phyloP scores from a whole-genome alignment of 2,329 filamentous ascomycete species.

The Exophiala spinifera region DNA sequence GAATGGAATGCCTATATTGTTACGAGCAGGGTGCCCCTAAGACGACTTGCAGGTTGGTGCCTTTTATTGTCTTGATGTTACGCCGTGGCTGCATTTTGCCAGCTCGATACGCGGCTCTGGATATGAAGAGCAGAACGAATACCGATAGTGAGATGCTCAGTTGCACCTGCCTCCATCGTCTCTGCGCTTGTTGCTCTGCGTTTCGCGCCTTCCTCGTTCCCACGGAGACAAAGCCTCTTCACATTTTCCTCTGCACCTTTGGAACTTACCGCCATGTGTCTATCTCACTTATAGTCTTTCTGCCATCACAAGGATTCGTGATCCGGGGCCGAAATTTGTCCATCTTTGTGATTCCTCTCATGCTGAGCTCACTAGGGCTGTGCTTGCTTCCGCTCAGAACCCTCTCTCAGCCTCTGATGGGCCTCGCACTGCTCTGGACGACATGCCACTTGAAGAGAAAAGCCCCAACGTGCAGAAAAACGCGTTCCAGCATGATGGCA shows the following conservation, averaged over 20 bases:
- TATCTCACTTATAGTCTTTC: too few relatives aligned
- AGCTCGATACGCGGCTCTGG: too few relatives aligned
- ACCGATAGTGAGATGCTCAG: too few relatives aligned
- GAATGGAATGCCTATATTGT: not conserved
- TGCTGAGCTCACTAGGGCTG: not conserved
- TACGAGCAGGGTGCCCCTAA: not conserved
- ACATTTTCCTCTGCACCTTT: not conserved
- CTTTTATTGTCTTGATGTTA: not conserved
- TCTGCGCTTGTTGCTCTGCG: too few relatives aligned
- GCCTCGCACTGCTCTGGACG: conserved; percentile 5
- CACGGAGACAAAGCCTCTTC: not conserved
- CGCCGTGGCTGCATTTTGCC: too few relatives aligned
- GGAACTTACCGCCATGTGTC: too few relatives aligned
- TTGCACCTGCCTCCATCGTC: too few relatives aligned
- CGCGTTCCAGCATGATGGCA: conserved; percentile 6
- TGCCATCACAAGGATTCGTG: too few relatives aligned
- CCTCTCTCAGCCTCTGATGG: not conserved
- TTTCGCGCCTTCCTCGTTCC: too few relatives aligned
- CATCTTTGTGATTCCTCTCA: not conserved
- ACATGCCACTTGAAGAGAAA: conserved; percentile 27
- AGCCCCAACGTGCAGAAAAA: conserved; percentile 21
- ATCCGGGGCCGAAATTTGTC: too few relatives aligned
- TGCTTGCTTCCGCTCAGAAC: not conserved
- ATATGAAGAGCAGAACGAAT: too few relatives aligned
- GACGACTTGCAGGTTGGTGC: not conserved